Percentiles rank a stretch among this genome's conserved stretches.
phyloP scores from a whole-genome alignment of 768 basidiomycete genomes.

The Melanogaster broomeanus region DNA sequence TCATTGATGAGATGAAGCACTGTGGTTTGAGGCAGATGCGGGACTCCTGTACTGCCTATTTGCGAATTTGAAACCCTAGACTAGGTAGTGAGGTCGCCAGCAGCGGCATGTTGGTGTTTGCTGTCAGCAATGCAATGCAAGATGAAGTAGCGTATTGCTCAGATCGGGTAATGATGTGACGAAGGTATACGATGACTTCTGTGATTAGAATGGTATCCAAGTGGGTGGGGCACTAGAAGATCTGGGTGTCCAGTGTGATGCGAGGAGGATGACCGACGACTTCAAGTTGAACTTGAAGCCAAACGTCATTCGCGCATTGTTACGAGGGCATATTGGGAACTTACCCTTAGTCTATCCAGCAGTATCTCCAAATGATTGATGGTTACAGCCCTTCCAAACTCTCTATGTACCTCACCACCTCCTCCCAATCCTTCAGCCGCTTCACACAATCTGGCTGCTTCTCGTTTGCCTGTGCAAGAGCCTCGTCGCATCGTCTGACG shows the following conservation, averaged over 20 bases:
- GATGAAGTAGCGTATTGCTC: not conserved
- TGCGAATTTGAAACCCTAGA: not conserved
- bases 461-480: conserved; percentile 43
- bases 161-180: not conserved
- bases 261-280: not conserved
- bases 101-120: too few species aligned
- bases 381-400: not conserved
- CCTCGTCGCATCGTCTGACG: conserved; percentile 26
- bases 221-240: not conserved
- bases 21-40: not conserved
- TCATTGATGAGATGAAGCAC: not conserved
- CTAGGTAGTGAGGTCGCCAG: not conserved
- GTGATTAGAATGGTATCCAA: not conserved
- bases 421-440: conserved; percentile 65
- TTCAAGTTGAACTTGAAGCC: too few species aligned
- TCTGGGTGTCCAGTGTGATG: not conserved
- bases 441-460: conserved; percentile 44
- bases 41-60: too few species aligned
- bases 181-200: not conserved
- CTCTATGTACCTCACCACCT: conserved; percentile 52
- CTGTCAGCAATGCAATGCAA: too few species aligned
- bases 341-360: not conserved
- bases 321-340: not conserved
- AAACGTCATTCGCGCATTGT: not conserved
- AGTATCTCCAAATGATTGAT: not conserved